These are phyloP conservation scores for Aureobasidium sp. DNA, from an alignment of 2,329 filamentous ascomycete species.

Conservation along the genomic window DNA sequence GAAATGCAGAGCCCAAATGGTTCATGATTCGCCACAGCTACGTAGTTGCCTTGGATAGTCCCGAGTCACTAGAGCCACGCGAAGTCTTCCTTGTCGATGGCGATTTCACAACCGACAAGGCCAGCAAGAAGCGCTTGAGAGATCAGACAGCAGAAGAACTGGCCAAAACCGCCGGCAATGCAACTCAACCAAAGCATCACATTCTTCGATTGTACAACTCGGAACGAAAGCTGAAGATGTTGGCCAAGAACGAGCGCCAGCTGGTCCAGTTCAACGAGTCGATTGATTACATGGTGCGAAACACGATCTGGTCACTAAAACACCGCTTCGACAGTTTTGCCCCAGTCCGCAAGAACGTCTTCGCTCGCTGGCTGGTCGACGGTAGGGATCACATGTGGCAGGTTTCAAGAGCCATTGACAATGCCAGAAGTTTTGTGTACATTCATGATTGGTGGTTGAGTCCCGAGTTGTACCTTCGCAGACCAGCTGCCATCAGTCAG, in stretches of 20 bases:
- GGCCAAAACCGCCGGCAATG: constrained; percentile 53
- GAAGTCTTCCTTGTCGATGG: constrained; percentile 96
- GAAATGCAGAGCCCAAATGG: constrained; percentile 85
- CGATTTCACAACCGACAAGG: constrained; percentile 69
- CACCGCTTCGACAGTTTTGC: constrained; percentile 93
- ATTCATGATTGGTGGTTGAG: constrained; percentile 99
- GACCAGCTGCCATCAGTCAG: constrained; percentile 90
- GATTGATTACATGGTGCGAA: constrained; percentile 73
- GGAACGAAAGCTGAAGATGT: constrained; percentile 82
- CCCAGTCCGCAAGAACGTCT: constrained; percentile 75
- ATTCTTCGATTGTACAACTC: constrained; percentile 81
- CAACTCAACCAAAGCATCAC: constrained; percentile 63
- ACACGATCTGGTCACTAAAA: constrained; percentile 71
- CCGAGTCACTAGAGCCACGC: constrained; percentile 97
- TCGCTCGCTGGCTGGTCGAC: constrained; percentile 94
- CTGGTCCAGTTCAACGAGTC: constrained; percentile 91
- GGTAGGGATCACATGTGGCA: constrained; percentile 99
- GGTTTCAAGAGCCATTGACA: constrained; percentile 89
- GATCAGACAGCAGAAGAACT: constrained; percentile 52
- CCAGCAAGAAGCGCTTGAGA: constrained; percentile 44
- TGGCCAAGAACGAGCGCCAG: constrained; percentile 83
- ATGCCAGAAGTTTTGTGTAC: constrained; percentile 96
- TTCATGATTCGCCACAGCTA: constrained; percentile 98
- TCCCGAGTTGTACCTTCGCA: constrained; percentile 88
- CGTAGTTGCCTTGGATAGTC: constrained; percentile 95